These are phyloP conservation scores for Tricholomella constricta DNA, from an alignment of 768 basidiomycete species.

Conservation along the genomic window DNA sequence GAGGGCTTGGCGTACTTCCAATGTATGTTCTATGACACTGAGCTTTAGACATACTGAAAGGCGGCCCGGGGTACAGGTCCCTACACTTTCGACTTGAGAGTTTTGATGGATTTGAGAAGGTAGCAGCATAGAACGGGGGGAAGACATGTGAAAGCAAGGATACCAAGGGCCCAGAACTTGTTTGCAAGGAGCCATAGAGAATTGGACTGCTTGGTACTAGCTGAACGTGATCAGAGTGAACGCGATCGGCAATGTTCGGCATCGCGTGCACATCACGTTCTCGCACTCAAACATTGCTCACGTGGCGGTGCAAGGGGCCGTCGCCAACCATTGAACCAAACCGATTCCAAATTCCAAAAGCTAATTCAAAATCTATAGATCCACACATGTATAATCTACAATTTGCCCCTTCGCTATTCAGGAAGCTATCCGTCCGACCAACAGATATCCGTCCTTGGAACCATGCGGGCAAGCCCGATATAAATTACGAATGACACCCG, in stretches of 20 bases:
- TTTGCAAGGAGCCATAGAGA: conserved; percentile 6
- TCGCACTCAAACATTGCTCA: too few relatives aligned
- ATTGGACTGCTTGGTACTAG: not conserved
- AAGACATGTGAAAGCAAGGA: conserved; percentile 44
- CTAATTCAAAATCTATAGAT: too few relatives aligned
- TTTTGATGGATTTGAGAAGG: conserved; percentile 67
- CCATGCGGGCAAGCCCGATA: conserved; percentile 38
- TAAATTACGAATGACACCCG: conserved; percentile 37
- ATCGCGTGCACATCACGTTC: too few relatives aligned
- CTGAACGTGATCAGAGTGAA: not conserved
- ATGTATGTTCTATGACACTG: conserved; percentile 62
- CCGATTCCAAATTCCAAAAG: not conserved
- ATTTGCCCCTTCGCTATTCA: not conserved
- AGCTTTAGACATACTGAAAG: conserved; percentile 1
- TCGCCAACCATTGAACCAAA: too few relatives aligned
- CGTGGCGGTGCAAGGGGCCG: too few relatives aligned
- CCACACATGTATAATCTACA: too few relatives aligned
- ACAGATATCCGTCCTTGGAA: conserved; percentile 44
- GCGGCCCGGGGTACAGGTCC: conserved; percentile 8
- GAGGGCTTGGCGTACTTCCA: conserved; percentile 70
- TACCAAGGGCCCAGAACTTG: conserved; percentile 13
- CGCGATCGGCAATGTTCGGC: not conserved
- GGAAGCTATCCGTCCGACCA: conserved; percentile 34
- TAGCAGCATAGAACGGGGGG: conserved; percentile 85
- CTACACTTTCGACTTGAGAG: conserved; percentile 47